phyloP scores from a whole-genome alignment of 2,329 filamentous ascomycete species.

The Trichoderma brevicompactum region DNA sequence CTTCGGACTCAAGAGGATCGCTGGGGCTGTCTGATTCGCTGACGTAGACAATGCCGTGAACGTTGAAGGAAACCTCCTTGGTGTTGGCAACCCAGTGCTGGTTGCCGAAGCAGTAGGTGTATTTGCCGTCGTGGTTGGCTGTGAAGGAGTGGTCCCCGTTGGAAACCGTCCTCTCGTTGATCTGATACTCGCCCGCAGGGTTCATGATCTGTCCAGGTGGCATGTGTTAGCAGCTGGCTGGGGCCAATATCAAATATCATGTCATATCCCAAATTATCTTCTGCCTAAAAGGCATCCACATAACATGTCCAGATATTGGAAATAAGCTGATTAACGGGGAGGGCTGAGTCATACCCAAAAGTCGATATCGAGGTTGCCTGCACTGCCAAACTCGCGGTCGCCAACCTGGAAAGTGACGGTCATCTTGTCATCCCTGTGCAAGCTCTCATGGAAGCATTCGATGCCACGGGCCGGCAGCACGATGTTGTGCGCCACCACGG shows the following conservation, averaged over 20 bases:
- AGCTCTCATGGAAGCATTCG: conserved; percentile 95
- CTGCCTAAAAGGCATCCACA: conserved; percentile 26
- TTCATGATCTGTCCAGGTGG: conserved; percentile 69
- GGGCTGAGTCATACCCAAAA: conserved; percentile 76
- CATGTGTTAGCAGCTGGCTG: conserved; percentile 2
- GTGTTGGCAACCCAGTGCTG: conserved; percentile 95
- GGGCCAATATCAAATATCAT: neutral
- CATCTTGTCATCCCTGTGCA: conserved; percentile 96
- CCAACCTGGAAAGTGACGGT: conserved; percentile 98
- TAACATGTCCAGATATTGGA: neutral
- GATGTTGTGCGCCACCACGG: conserved; percentile 87
- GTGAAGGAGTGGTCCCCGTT: conserved; percentile 94
- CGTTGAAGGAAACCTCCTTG: conserved; percentile 99
- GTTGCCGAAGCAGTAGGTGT: conserved; percentile 98
- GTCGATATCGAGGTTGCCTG: conserved; percentile 93
- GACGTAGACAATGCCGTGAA: conserved; percentile 97
- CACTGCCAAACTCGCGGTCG: conserved; percentile 92
- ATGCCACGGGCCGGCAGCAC: conserved; percentile 89
- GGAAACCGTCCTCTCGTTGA: conserved; percentile 79
- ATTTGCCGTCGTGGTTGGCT: conserved; percentile 83
- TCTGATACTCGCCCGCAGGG: conserved; percentile 74
- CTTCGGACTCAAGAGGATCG: conserved; percentile 89
- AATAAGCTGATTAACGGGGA: neutral
- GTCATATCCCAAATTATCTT: neutral
- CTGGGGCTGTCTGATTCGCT: conserved; percentile 81